phyloP scores from a whole-genome alignment of 305 asterid species.

The Fraxinus nigra region DNA sequence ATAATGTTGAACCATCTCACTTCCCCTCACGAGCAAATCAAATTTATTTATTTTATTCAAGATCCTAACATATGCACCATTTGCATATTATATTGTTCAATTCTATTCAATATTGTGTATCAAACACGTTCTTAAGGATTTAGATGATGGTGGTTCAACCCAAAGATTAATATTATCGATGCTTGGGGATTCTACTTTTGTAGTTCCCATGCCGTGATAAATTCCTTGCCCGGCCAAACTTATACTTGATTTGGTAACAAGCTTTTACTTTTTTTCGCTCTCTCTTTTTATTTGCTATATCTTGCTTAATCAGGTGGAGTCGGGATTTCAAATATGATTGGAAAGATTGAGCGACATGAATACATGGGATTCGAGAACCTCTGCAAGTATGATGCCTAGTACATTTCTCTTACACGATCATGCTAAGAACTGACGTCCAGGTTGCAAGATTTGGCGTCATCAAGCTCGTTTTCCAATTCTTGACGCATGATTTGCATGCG shows the following conservation, averaged over 20 bases:
- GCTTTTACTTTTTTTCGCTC: background rate
- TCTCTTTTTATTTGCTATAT: background rate
- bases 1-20: background rate
- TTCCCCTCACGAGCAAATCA: background rate
- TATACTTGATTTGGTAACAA: background rate
- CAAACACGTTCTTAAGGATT: background rate
- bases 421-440: background rate
- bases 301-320: conserved; percentile 69
- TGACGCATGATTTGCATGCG: background rate
- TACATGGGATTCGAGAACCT: conserved; percentile 96
- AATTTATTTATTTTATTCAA: background rate
- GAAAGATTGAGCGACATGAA: conserved; percentile 63
- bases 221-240: background rate
- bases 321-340: conserved; percentile 84
- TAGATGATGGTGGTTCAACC: background rate
- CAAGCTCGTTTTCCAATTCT: background rate
- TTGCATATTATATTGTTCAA: too few relatives aligned
- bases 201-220: background rate
- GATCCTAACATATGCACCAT: background rate
- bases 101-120: background rate
- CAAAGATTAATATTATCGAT: background rate
- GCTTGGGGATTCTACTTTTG: background rate
- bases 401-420: background rate
- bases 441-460: background rate
- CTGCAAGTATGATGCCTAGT: conserved; percentile 67